Evolutionary conservation across 2,329 filamentous ascomycete genomes (phyloP).

Genomic region (Cladobotryum protrusum): DNA sequence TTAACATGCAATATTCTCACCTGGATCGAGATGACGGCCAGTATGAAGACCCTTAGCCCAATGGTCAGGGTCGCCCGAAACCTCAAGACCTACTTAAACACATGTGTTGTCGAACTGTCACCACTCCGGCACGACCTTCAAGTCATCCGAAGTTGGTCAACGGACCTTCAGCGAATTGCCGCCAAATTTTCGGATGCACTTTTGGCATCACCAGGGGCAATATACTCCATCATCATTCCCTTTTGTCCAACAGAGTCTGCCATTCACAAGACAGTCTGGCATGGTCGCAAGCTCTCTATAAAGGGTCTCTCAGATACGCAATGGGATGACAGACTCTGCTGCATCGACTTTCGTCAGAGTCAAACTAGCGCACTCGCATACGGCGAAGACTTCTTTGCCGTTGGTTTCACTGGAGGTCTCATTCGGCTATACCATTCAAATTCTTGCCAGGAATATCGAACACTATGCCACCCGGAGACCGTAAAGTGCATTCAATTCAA

Average conservation of each 20-base stretch:
- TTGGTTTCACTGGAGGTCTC: constrained; percentile 19
- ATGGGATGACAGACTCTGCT: constrained; percentile 28
- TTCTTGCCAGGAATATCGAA: constrained; percentile 23
- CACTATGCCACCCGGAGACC: constrained; percentile 22
- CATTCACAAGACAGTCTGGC: constrained; percentile 14
- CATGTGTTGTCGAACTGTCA: constrained; percentile 15
- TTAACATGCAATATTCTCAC: constrained; percentile 28
- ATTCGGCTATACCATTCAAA: constrained; percentile 20
- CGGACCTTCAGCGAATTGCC: constrained; percentile 25
- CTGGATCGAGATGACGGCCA: constrained; percentile 28
- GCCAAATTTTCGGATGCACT: constrained; percentile 26
- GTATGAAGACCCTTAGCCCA: too few relatives aligned
- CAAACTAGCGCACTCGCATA: constrained; percentile 20
- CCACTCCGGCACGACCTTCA: constrained; percentile 13
- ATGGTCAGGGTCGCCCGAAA: neutral
- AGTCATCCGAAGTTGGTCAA: constrained; percentile 21
- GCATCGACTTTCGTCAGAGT: constrained; percentile 21
- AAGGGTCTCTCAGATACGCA: constrained; percentile 17
- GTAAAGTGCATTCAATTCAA: constrained; percentile 14
- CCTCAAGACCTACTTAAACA: constrained; percentile 17
- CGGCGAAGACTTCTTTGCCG: constrained; percentile 22
- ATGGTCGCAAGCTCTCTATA: constrained; percentile 16
- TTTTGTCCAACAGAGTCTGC: constrained; percentile 26
- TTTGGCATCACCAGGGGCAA: constrained; percentile 21
- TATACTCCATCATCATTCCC: constrained; percentile 26